Conservation (phyloP, 768 basidiomycete species). For the Lyophyllum atratum region DNA sequence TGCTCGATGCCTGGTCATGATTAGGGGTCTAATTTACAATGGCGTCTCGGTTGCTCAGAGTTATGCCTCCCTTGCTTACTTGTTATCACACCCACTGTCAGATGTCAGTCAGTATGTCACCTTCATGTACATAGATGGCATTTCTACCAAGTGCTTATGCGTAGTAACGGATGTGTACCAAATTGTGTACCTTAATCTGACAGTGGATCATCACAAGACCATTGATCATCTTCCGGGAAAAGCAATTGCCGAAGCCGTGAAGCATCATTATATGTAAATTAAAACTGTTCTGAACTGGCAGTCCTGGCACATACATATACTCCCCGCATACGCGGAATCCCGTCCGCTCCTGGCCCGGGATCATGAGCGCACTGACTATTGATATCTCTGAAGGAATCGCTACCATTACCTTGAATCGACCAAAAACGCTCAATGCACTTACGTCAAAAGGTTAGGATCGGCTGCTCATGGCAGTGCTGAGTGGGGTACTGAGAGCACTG, state of each 20-base stretch:
- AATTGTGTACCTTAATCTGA: neutral
- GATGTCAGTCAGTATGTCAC: neutral
- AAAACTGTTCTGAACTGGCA: neutral
- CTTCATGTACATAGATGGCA: neutral
- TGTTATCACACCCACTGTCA: neutral
- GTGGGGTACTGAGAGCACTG: neutral
- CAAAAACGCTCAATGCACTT: constrained; percentile 60
- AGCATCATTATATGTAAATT: neutral
- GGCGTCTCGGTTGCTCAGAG: neutral
- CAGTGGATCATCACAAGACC: neutral
- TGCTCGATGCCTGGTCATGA: constrained; percentile 43
- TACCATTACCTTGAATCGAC: constrained; percentile 67
- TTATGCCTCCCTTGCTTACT: neutral
- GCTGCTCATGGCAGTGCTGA: neutral
- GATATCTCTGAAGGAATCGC: constrained; percentile 60
- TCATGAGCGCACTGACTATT: constrained; percentile 48
- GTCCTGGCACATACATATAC: neutral
- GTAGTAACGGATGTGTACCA: neutral
- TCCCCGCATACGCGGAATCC: neutral
- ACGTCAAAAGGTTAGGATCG: constrained; percentile 44
- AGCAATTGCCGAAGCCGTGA: neutral
- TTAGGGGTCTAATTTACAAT: neutral
- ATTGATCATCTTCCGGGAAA: neutral
- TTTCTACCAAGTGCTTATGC: neutral
- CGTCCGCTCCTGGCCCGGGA: neutral